Evolutionary conservation across 2,329 filamentous ascomycete genomes (phyloP).

Genomic region (Fusarium xylarioides): DNA sequence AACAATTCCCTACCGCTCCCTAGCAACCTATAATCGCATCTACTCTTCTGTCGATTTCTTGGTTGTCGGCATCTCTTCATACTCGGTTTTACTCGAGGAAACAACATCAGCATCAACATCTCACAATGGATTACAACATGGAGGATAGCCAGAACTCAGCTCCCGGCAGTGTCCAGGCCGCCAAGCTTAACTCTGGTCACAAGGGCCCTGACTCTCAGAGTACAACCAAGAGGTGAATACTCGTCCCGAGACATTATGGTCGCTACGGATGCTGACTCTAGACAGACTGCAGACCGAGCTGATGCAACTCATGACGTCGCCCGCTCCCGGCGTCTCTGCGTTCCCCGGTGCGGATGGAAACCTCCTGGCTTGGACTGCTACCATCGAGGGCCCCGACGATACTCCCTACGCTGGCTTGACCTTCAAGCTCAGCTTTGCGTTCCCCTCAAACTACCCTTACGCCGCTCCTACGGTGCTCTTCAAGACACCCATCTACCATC

Average conservation of each 20-base stretch:
- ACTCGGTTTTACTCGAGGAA: background rate
- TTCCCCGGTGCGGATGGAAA: conserved; percentile 93
- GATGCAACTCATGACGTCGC: conserved; percentile 97
- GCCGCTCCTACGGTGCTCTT: conserved; percentile 90
- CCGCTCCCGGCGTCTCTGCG: conserved; percentile 91
- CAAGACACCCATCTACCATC: conserved; percentile 99
- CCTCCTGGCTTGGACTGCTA: conserved; percentile 91
- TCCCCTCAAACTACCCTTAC: conserved; percentile 94
- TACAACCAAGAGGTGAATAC: conserved; percentile 77
- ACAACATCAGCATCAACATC: conserved; percentile 13
- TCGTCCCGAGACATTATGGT: background rate
- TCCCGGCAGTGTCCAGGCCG: conserved; percentile 67
- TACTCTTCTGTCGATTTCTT: conserved; percentile 11
- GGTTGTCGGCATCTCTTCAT: conserved; percentile 5
- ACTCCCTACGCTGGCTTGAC: conserved; percentile 90
- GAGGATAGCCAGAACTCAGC: conserved; percentile 73
- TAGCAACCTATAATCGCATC: conserved; percentile 2
- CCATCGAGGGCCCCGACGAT: conserved; percentile 88
- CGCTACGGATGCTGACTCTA: conserved; percentile 8
- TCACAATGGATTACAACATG: conserved; percentile 56
- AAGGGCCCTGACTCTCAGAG: conserved; percentile 74
- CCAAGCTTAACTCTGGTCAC: conserved; percentile 67
- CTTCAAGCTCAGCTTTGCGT: conserved; percentile 92
- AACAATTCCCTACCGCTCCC: conserved; percentile 8
- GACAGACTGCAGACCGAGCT: conserved; percentile 91